Percentiles rank a stretch among this genome's conserved stretches.
Conservation (phyloP, 306 rosid genomes). For the Trifolium fragiferum region DNA sequence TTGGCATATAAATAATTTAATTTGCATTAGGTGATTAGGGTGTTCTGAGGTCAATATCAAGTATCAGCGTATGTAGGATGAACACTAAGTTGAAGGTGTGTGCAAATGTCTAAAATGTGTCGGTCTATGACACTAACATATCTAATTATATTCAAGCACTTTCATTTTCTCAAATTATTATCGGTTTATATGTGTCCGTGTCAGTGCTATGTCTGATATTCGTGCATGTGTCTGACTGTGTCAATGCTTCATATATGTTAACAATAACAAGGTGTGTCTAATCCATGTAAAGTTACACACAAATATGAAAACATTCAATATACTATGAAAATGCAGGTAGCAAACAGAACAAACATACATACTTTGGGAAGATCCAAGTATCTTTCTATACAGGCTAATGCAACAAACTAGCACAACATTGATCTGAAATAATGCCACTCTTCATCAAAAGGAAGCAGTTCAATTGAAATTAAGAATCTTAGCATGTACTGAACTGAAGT, state of each 20-base stretch:
- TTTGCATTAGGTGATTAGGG: not conserved
- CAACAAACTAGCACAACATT: slow-evolving; percentile 8
- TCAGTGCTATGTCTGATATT: not conserved
- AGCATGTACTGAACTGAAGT: not conserved
- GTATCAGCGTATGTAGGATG: not conserved
- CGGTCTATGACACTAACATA: not conserved
- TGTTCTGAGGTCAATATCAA: slow-evolving; percentile 15
- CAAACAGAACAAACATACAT: not conserved
- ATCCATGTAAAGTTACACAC: slow-evolving; percentile 4
- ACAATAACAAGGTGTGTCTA: slow-evolving; percentile 15
- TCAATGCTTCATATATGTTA: not conserved
- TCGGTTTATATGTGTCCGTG: not conserved
- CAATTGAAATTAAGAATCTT: slow-evolving; percentile 28
- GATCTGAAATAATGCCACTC: not conserved
- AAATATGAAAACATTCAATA: not conserved
- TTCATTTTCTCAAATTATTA: not conserved
- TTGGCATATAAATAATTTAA: slow-evolving; percentile 6
- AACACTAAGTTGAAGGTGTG: not conserved
- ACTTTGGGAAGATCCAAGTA: not conserved
- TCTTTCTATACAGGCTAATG: not conserved
- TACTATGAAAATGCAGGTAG: not conserved
- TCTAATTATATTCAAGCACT: not conserved
- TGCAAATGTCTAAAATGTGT: not conserved
- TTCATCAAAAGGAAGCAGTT: slow-evolving; percentile 14
- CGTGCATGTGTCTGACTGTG: not conserved